Percentiles rank a stretch among this genome's conserved stretches.
Evolutionary conservation across 495 filamentous ascomycete genomes (phyloP).

Genomic region (Choiromyces venosus): DNA sequence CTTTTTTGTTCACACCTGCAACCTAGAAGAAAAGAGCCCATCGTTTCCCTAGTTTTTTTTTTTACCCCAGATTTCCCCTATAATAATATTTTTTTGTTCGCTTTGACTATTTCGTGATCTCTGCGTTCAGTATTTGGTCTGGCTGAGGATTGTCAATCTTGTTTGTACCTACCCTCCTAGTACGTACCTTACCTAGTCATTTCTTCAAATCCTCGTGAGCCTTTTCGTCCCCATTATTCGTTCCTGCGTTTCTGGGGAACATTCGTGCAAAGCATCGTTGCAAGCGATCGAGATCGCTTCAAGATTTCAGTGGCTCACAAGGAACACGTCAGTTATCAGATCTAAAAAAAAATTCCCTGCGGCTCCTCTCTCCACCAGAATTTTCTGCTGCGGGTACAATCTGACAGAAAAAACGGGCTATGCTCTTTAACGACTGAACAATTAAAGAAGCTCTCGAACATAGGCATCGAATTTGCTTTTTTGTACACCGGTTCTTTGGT

Average conservation of each 20-base stretch:
- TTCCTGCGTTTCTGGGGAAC: slow-evolving; percentile 14
- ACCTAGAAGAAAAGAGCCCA: slow-evolving; percentile 2
- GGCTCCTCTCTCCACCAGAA: slow-evolving; percentile 3
- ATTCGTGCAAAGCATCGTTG: slow-evolving; percentile 14
- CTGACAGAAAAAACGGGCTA: slow-evolving; percentile 19
- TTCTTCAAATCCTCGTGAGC: slow-evolving; percentile 23
- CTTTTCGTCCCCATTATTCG: slow-evolving; percentile 24
- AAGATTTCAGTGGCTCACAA: slow-evolving; percentile 10
- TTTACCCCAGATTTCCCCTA: neutral
- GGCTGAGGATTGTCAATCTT: slow-evolving; percentile 14
- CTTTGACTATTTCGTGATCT: neutral
- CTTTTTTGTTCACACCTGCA: neutral
- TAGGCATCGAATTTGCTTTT: slow-evolving; percentile 16
- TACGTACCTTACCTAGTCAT: slow-evolving; percentile 31
- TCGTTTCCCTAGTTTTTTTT: slow-evolving; percentile 1
- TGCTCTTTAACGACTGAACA: slow-evolving; percentile 22
- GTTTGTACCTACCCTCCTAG: slow-evolving; percentile 35
- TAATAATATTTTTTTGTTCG: slow-evolving; percentile 1
- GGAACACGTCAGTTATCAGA: slow-evolving; percentile 35
- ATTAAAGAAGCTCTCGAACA: slow-evolving; percentile 24
- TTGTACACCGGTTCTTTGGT: neutral
- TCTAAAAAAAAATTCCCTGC: slow-evolving; percentile 27
- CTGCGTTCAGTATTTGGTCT: neutral
- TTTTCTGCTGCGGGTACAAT: slow-evolving; percentile 16
- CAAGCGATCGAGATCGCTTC: slow-evolving; percentile 35